Conservation (phyloP, 2,329 filamentous ascomycete genomes). For the Aspergillus floridensis region DNA sequence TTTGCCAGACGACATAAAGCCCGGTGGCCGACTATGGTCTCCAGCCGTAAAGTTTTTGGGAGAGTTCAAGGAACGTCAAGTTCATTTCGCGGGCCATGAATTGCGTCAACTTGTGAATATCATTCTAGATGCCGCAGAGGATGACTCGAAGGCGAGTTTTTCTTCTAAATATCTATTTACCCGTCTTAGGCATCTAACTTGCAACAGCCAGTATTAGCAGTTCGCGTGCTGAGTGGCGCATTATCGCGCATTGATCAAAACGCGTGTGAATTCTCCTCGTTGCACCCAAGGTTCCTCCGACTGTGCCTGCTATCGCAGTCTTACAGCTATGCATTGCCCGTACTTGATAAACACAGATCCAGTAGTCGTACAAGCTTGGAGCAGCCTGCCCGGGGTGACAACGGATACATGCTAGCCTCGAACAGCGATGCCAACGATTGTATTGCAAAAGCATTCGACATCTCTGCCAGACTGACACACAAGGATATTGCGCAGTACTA, state of each 20-base stretch:
- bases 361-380: constrained; percentile 37
- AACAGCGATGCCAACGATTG: constrained; percentile 30
- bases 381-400: constrained; percentile 23
- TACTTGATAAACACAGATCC: constrained; percentile 44
- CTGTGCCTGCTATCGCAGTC: constrained; percentile 44
- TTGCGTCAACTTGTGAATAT: constrained; percentile 36
- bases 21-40: constrained; percentile 49
- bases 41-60: constrained; percentile 52
- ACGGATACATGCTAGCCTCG: constrained; percentile 29
- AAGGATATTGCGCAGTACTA: constrained; percentile 62
- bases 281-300: constrained; percentile 41
- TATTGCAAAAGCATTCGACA: constrained; percentile 36
- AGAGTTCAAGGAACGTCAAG: constrained; percentile 50
- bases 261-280: constrained; percentile 44
- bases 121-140: constrained; percentile 32
- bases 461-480: constrained; percentile 42
- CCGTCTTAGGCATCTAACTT: constrained; percentile 11
- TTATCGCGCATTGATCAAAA: constrained; percentile 46
- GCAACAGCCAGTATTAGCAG: constrained; percentile 38
- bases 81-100: constrained; percentile 44
- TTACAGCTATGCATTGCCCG: constrained; percentile 39
- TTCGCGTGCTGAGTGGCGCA: constrained; percentile 42
- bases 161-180: constrained; percentile 8
- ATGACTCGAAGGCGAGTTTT: constrained; percentile 33
- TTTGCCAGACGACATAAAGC: constrained; percentile 41